These are phyloP conservation scores for Jackrogersella minutella DNA, from an alignment of 495 filamentous ascomycete genomes.

Conservation along the genomic window DNA sequence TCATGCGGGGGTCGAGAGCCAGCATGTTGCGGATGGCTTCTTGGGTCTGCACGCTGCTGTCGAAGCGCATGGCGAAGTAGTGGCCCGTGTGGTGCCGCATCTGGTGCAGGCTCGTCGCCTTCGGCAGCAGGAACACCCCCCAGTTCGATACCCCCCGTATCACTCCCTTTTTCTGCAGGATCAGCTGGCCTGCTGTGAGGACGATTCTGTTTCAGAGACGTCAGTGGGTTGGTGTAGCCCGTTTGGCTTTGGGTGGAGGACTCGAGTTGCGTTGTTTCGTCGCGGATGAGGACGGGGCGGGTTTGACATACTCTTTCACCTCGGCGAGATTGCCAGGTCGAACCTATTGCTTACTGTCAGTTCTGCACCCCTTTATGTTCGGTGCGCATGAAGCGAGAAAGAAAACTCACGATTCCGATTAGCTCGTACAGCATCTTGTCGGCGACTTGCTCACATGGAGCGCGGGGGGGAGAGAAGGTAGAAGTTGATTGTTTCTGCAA, in stretches of 20 bases:
- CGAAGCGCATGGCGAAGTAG: slow-evolving; percentile 98
- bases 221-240: too few relatives aligned
- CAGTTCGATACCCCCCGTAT: slow-evolving; percentile 93
- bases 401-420: slow-evolving; percentile 85
- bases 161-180: slow-evolving; percentile 87
- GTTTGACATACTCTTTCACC: slow-evolving; percentile 83
- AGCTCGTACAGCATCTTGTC: slow-evolving; percentile 91
- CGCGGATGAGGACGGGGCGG: neutral
- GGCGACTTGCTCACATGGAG: slow-evolving; percentile 28
- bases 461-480: neutral
- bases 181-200: slow-evolving; percentile 79
- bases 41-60: slow-evolving; percentile 74
- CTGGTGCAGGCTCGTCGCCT: slow-evolving; percentile 76
- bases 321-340: slow-evolving; percentile 86
- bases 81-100: slow-evolving; percentile 81
- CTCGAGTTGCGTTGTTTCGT: neutral
- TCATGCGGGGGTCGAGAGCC: slow-evolving; percentile 88
- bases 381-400: neutral
- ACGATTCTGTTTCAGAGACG: too few relatives aligned
- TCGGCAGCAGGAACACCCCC: slow-evolving; percentile 87
- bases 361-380: slow-evolving; percentile 12
- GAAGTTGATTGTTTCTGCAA: neutral
- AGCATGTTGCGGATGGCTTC: slow-evolving; percentile 74
- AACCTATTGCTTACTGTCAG: slow-evolving; percentile 64
- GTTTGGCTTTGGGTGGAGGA: slow-evolving; percentile 25